A percentile compares a stretch with the other conserved stretches of the same genome.
Evolutionary conservation across 1,139 yeast species (phyloP).

Genomic region (Blastobotrys malaysiensis): DNA sequence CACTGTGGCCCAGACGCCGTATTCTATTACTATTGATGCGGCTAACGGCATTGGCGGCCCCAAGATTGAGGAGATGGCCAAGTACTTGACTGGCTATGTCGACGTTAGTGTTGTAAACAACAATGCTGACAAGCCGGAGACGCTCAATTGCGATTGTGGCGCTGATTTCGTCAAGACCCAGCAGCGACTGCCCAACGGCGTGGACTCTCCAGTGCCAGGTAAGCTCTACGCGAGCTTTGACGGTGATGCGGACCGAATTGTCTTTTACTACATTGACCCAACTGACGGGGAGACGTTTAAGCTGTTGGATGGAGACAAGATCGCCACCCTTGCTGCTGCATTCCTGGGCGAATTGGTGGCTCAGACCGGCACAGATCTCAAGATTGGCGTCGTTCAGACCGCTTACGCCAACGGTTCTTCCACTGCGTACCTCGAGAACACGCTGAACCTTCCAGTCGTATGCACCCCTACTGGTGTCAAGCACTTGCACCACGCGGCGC

Average conservation of each 20-base stretch:
- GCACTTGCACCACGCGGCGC: constrained; percentile 87
- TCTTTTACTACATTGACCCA: constrained; percentile 64
- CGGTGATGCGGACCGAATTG: constrained; percentile 96
- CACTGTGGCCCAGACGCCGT: constrained; percentile 35
- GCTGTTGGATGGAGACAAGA: constrained; percentile 89
- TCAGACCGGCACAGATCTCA: constrained; percentile 32
- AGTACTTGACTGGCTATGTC: constrained; percentile 39
- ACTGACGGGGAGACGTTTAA: constrained; percentile 43
- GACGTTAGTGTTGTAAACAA: constrained; percentile 53
- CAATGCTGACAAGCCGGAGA: constrained; percentile 47
- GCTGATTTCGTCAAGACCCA: constrained; percentile 93
- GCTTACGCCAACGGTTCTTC: constrained; percentile 97
- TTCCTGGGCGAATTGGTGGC: constrained; percentile 53
- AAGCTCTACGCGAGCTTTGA: constrained; percentile 79
- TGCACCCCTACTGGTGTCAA: constrained; percentile 97
- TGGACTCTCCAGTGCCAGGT: constrained; percentile 33
- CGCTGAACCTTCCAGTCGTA: constrained; percentile 68
- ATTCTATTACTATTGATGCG: constrained; percentile 62
- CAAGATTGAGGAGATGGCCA: constrained; percentile 48
- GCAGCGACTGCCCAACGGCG: constrained; percentile 68
- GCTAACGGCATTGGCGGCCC: constrained; percentile 98
- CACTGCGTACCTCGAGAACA: constrained; percentile 60
- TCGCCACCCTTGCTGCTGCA: constrained; percentile 76
- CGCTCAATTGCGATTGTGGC: constrained; percentile 78
- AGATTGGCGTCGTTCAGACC: constrained; percentile 88